Evolutionary conservation across 1,284 basidiomycete genomes (phyloP), one percentile per base, ranked within the genome.

Genomic region (Trichosporon sp.): DNA sequence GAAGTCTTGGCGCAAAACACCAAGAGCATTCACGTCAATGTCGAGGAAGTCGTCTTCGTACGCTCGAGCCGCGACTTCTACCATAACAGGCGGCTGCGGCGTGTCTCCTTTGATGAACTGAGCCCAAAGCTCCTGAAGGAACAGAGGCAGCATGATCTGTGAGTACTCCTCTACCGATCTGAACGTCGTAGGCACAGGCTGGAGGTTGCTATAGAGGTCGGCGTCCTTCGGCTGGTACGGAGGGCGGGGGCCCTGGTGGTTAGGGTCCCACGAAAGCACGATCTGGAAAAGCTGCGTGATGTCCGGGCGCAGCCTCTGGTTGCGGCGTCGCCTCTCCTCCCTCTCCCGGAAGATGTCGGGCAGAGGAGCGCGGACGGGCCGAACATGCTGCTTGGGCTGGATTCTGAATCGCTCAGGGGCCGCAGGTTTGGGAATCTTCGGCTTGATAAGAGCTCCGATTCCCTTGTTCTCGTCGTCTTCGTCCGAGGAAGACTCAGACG

Each of bases 71-170:
- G 85, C 83, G 32, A 91, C 81, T 68, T 92, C 92, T 29, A 95
- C 77, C 72, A 92, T 90, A 25, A 92, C 77, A 68, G 89, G 87
- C 5, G 71, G 70, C 9, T 77, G 76, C 66, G 89, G 87, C 68
- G 91, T 89, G 75, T 92, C 80, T 91, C 32, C 93, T 88, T 78
- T 92, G 88, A 38, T 85, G 78, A 68, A 98, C 87, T 98, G 93
- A 32, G 91, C 89, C 95, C 97, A 98, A 72, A 92, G 90, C 83
- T 99, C 97, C 70, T 93, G 86, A 34, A 95, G 84, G 27, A 98
- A 85, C n/a, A 99, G 86, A 1, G 97, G 94, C 74, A 93, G 89
- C 77, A 97, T 94, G 29, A 90, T 85, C 29, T 85, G 84, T 51
- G 88, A 86, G 81, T 97, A 99, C 34, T 94, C 87, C 4, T 85